Base-by-base conservation (phyloP, 2,329 filamentous ascomycete genomes). In the Phialophora verrucosa region DNA sequence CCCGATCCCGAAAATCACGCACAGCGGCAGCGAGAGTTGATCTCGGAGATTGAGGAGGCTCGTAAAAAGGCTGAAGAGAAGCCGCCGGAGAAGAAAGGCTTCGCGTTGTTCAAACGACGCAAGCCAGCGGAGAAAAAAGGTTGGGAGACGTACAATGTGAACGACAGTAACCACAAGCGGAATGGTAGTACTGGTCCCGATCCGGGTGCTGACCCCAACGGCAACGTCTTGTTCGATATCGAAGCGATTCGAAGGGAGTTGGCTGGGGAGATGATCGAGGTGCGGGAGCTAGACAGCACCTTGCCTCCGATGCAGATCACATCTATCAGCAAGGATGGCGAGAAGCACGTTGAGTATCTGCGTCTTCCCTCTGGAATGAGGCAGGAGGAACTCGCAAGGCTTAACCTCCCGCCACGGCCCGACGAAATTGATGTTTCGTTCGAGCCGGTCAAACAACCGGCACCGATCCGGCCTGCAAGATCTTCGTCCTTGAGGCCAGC, bases 31-130 rank as follows among this genome's bases (percentile, higher is more conserved):
- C 86, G 93, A 63, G 94, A 98, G 78, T 86, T 99, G 50, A 97
- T 99, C 76, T 93, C 91, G 73, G 95, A 99, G 79, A 97, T 99
- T 60, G 94, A 98, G 76, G 93, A 96, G 78, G 95, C 95, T 6
- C 87, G 95, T 5, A 93, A 90, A 75, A 88, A 95, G 74, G 84
- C 96, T 3, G 93, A 97, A 74, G 89, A 87, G 75, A 91, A 95
- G 73, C 89, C 88, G 20, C 89, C 88, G 20, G 88, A 91, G 74
- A 88, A 89, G 74, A 84, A 87, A 77, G 80, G 86, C 50, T 93
- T 94, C 73, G 87, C 88, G 42, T 87, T 96, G 72, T 97, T 97
- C 79, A 89, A 90, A 50, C 88, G 91, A 57, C 93, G 91, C 74
- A 97, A 81, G 67, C 79, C 85, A 50, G 83, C 84, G 0, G 85